Conservation (phyloP, 2,329 filamentous ascomycete genomes). For the Clarireedia hainanense region DNA sequence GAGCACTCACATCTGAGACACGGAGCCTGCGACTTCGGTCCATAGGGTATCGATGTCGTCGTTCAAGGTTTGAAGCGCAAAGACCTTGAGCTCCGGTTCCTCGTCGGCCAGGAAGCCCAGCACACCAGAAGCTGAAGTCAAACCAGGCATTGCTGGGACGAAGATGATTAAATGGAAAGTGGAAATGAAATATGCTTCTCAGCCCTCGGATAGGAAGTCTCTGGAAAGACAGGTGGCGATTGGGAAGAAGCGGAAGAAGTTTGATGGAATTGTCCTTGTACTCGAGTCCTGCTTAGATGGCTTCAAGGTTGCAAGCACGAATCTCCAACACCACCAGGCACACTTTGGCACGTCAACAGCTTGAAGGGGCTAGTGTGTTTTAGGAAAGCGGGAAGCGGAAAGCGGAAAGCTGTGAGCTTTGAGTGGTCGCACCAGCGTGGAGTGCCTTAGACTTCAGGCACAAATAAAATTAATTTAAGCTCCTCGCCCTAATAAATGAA, state of each 20-base stretch:
- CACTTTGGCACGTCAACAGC: constrained; percentile 11
- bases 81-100: constrained; percentile 87
- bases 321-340: constrained; percentile 4
- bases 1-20: constrained; percentile 77
- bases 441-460: no score
- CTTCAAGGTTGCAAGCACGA: not conserved
- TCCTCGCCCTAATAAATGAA: no score
- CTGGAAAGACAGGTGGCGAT: not conserved
- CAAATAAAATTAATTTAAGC: no score
- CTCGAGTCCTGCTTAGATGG: not conserved
- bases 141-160: constrained; percentile 63
- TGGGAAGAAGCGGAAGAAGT: not conserved
- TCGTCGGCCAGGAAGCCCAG: constrained; percentile 93
- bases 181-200: not conserved
- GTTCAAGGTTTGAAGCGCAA: constrained; percentile 90
- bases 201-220: not conserved
- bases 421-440: no score
- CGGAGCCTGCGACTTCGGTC: constrained; percentile 89
- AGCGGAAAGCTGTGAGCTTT: not conserved
- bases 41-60: constrained; percentile 94
- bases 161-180: not conserved
- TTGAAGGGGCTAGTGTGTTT: not conserved
- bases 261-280: not conserved
- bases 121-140: constrained; percentile 89
- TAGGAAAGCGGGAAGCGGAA: not conserved